A percentile compares a stretch with the other conserved stretches of the same genome.
These are phyloP conservation scores for Euphorbia tirucalli DNA, from an alignment of 345 rosid genomes.

Conservation along the genomic window DNA sequence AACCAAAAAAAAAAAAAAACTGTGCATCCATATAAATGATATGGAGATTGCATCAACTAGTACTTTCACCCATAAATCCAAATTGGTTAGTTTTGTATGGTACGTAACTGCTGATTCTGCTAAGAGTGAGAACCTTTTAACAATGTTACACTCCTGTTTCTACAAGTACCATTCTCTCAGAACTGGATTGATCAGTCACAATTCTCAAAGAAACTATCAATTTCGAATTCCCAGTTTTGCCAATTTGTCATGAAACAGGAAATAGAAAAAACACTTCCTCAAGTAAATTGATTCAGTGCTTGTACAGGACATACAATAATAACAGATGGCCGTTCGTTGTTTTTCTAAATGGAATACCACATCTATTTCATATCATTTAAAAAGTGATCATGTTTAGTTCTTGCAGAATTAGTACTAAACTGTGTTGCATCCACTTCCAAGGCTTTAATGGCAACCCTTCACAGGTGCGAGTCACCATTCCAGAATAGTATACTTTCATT, in stretches of 20 bases:
- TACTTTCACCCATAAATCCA: too few species aligned
- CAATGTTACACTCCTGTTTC: too few species aligned
- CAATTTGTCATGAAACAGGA: background rate
- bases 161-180: too few species aligned
- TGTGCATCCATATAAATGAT: too few species aligned
- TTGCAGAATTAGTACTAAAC: background rate
- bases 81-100: too few species aligned
- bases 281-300: background rate
- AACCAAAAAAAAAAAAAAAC: too few species aligned
- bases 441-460: background rate
- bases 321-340: background rate
- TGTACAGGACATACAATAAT: background rate
- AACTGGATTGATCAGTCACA: too few species aligned
- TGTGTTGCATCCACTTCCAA: background rate
- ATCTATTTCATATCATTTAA: background rate
- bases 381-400: background rate
- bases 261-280: background rate
- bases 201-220: background rate
- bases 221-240: background rate
- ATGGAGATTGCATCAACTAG: too few species aligned
- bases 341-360: background rate
- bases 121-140: too few species aligned
- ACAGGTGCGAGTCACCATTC: background rate
- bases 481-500: background rate
- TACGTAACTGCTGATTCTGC: too few species aligned